phyloP scores from a whole-genome alignment of 495 filamentous ascomycete genomes.

The Parmelia sp. region DNA sequence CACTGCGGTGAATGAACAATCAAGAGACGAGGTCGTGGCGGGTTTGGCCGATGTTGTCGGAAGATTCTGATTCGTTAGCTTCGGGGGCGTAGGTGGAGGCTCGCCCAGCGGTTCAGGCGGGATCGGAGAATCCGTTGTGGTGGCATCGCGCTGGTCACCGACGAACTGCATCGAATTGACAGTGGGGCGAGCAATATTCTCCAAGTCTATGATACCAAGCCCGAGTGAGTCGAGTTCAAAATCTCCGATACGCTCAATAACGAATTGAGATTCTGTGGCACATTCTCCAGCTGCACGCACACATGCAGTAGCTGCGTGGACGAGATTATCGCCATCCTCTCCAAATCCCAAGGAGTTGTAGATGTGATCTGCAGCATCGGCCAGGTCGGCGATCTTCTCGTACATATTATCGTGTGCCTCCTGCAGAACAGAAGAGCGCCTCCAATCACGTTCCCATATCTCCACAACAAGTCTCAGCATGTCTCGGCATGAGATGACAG shows the following conservation, averaged over 20 bases:
- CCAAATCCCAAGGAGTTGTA: constrained; percentile 55
- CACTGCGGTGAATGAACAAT: not conserved
- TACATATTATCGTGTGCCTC: constrained; percentile 73
- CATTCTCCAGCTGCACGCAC: constrained; percentile 88
- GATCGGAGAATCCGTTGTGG: constrained; percentile 2
- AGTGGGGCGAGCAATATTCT: constrained; percentile 22
- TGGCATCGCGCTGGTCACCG: constrained; percentile 8
- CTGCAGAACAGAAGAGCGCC: constrained; percentile 56
- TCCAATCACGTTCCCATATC: constrained; percentile 68
- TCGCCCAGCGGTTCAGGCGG: constrained; percentile 15
- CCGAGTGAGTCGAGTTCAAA: constrained; percentile 72
- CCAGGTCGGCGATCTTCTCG: constrained; percentile 67
- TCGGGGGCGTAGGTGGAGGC: constrained; percentile 19
- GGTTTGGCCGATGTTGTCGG: constrained; percentile 7
- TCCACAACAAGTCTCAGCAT: constrained; percentile 76
- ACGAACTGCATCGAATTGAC: constrained; percentile 10
- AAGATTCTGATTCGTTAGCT: constrained; percentile 1
- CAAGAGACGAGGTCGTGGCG: not conserved
- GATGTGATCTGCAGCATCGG: constrained; percentile 70
- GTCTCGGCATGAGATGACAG: constrained; percentile 70
- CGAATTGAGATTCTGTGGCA: constrained; percentile 71
- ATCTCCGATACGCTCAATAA: constrained; percentile 88
- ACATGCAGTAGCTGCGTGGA: constrained; percentile 79
- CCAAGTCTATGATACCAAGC: constrained; percentile 34
- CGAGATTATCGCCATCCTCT: constrained; percentile 62